phyloP scores from a whole-genome alignment of 129 eudicot species.

The Oenanthe sinensis region DNA sequence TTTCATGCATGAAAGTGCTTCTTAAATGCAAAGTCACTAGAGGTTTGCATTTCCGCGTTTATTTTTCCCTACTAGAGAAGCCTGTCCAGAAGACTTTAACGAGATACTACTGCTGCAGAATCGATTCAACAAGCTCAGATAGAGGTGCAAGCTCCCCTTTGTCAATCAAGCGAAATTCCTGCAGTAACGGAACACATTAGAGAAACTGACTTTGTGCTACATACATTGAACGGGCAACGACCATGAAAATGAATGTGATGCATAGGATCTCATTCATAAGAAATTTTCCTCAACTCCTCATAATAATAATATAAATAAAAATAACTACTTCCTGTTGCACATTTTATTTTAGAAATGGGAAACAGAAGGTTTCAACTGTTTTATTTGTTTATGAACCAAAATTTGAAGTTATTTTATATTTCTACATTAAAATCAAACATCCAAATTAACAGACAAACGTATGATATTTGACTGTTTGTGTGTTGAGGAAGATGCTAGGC shows the following conservation, averaged over 20 bases:
- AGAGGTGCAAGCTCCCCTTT: constrained; percentile 80
- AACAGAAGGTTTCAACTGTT: neutral
- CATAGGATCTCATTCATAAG: neutral
- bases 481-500: neutral
- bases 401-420: neutral
- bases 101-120: constrained; percentile 28
- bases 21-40: neutral
- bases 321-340: neutral
- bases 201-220: neutral
- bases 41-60: neutral
- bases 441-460: neutral
- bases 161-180: constrained; percentile 83
- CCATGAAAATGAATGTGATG: neutral
- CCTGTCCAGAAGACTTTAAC: neutral
- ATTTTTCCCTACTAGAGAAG: constrained; percentile 39
- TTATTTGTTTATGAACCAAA: neutral
- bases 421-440: neutral
- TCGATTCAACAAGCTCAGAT: constrained; percentile 69
- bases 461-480: neutral
- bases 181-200: constrained; percentile 22
- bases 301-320: too few species aligned
- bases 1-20: neutral
- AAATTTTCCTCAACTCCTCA: neutral
- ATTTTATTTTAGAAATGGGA: neutral
- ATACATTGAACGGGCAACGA: neutral